These are phyloP conservation scores for Lantana camara DNA, from an alignment of 257 asterid genomes.

Conservation along the genomic window DNA sequence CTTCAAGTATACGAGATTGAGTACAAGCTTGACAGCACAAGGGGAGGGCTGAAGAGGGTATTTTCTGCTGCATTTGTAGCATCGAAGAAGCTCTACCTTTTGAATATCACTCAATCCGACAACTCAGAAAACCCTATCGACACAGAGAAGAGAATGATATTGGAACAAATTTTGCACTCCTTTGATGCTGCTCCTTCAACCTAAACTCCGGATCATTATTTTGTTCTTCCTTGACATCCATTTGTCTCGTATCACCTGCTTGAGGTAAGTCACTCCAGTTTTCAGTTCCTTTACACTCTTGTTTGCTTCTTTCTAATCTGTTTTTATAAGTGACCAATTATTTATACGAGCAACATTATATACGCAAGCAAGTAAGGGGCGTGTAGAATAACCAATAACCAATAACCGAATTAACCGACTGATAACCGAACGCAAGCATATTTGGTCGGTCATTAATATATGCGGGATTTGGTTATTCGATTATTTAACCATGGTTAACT, in stretches of 20 bases:
- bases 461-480: too few relatives aligned
- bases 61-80: conserved; percentile 88
- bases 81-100: conserved; percentile 79
- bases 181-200: conserved; percentile 57
- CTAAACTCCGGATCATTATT: conserved; percentile 19
- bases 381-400: too few relatives aligned
- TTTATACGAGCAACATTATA: too few relatives aligned
- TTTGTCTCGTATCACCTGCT: conserved; percentile 12
- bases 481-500: too few relatives aligned
- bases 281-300: conserved; percentile 3
- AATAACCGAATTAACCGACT: too few relatives aligned
- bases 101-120: conserved; percentile 74
- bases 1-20: conserved; percentile 88
- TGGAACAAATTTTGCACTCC: conserved; percentile 85
- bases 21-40: conserved; percentile 83
- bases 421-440: too few relatives aligned
- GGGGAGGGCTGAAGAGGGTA: conserved; percentile 90
- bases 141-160: conserved; percentile 44
- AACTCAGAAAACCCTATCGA: conserved; percentile 62
- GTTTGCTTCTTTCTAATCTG: neutral
- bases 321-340: neutral
- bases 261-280: conserved; percentile 27
- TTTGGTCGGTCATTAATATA: too few relatives aligned
- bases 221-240: neutral
- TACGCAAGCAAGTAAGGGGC: too few relatives aligned